Base-by-base conservation (phyloP, 2,329 filamentous ascomycete species). In the Fusarium sacchari region DNA sequence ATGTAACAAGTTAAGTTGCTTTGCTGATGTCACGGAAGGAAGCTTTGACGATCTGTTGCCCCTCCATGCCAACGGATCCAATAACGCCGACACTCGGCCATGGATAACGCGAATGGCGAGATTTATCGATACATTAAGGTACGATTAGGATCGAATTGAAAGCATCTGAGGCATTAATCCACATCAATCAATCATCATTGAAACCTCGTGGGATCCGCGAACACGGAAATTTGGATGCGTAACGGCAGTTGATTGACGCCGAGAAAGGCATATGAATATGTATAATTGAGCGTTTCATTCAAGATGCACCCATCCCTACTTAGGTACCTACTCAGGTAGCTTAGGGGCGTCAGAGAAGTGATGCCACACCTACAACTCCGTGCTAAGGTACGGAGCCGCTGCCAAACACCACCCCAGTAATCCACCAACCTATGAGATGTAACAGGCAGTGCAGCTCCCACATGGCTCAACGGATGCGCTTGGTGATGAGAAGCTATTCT, bases 91-190 rank as follows among this genome's bases (percentile, higher is more conserved):
- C 59, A n/a, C 67, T 76, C 74, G 76, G 76, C 42, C 40, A 39
- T 39, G 69, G 61, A 76, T 77, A 76, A 69, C 75, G 74, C 74
- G 76, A 77, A 69, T 30, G 60, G 72, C 72, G 69, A 77, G 64
- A 62, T 61, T 42, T 20, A n/a, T n/a, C n/a, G n/a, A n/a, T n/a
- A n/a, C n/a, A n/a, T n/a, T n/a, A n/a, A n/a, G n/a, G n/a, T n/a
- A n/a, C n/a, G n/a, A n/a, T n/a, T n/a, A n/a, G n/a, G n/a, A n/a
- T 26, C 5, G 58, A 18, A 18, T 37, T 26, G 37, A 44, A 58
- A 18, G 39, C n/a, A 64, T 43, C 49, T 59, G 55, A 56, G n/a
- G 49, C 36, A 44, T 39, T 34, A 61, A 61, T 40, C 52, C 42
- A 56, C n/a, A 49, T 7, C 10, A n/a, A 9, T 47, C 6, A 11